phyloP scores from a whole-genome alignment of 129 eudicot genomes.

The Chrysanthemum seticuspe region DNA sequence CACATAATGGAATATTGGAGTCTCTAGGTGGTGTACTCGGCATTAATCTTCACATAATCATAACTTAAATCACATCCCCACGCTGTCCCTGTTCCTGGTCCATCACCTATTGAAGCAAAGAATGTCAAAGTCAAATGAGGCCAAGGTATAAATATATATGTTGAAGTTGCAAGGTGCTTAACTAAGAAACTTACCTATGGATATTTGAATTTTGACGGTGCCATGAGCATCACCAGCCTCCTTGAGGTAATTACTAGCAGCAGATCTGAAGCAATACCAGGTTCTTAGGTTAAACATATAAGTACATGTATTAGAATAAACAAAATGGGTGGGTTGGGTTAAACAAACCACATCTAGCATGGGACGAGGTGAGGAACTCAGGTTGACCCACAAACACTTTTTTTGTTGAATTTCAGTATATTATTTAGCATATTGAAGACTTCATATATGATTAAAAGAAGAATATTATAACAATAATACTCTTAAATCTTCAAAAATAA shows the following conservation, averaged over 20 bases:
- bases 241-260: constrained; percentile 77
- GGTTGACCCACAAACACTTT: too few species aligned
- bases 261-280: constrained; percentile 47
- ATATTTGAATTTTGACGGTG: constrained; percentile 76
- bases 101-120: constrained; percentile 54
- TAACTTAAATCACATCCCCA: constrained; percentile 97
- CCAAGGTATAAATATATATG: not conserved
- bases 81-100: constrained; percentile 65
- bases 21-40: constrained; percentile 73
- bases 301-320: too few species aligned
- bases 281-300: constrained; percentile 16
- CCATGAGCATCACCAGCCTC: constrained; percentile 86
- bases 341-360: too few species aligned
- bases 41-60: constrained; percentile 91
- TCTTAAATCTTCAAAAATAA: too few species aligned
- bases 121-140: not conserved
- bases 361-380: too few species aligned
- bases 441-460: too few species aligned
- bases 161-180: constrained; percentile 6
- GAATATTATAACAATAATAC: too few species aligned
- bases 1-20: not conserved
- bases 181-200: constrained; percentile 55
- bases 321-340: too few species aligned
- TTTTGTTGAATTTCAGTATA: too few species aligned
- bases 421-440: too few species aligned